Conservation (phyloP, 371 early-diverging fungal genomes). For the Rhizoclosmatium hyalinum region DNA sequence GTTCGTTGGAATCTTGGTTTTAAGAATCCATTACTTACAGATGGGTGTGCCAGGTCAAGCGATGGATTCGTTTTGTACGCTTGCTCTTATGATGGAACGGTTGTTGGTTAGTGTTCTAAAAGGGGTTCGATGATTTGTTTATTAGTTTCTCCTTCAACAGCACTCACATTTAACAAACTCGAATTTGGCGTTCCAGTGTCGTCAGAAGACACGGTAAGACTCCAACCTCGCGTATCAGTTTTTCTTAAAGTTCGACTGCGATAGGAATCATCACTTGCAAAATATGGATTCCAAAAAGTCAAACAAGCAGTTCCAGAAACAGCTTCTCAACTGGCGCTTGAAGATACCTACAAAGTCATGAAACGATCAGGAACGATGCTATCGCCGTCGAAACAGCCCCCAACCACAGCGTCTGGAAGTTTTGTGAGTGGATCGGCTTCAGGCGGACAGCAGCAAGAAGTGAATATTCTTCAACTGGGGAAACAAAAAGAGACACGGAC, state of each 20-base stretch:
- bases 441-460: conserved; percentile 3
- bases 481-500: conserved; percentile 71
- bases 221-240: background rate
- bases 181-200: conserved; percentile 75
- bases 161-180: conserved; percentile 67
- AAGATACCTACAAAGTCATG: conserved; percentile 59
- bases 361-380: conserved; percentile 71
- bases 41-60: conserved; percentile 57
- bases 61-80: conserved; percentile 82
- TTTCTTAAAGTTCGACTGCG: background rate
- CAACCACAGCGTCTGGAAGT: background rate
- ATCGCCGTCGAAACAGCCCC: conserved; percentile 8
- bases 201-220: conserved; percentile 65
- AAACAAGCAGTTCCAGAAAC: conserved; percentile 67
- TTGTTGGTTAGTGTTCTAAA: conserved; percentile 51
- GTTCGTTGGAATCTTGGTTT: conserved; percentile 48
- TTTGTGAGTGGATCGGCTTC: background rate
- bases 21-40: background rate
- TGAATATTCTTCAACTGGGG: background rate
- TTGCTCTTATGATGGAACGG: conserved; percentile 93
- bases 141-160: background rate
- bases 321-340: conserved; percentile 69
- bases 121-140: background rate
- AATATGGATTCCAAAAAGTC: conserved; percentile 74
- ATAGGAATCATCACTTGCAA: conserved; percentile 67